Evolutionary conservation across 2,329 filamentous ascomycete genomes (phyloP).

Genomic region (Xylaria multiplex): DNA sequence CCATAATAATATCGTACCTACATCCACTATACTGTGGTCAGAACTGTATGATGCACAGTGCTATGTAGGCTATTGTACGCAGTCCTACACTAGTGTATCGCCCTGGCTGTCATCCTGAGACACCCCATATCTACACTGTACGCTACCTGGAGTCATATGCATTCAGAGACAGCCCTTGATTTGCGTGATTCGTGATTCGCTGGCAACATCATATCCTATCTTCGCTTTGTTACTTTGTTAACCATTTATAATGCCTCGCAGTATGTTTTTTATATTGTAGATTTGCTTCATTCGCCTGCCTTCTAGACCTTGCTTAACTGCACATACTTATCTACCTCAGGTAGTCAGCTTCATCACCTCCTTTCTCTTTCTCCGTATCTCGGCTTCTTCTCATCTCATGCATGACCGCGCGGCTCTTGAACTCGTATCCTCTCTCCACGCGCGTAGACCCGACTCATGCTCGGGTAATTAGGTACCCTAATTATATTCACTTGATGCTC

Average conservation of each 20-base stretch:
- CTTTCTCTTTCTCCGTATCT: slow-evolving; percentile 11
- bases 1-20: neutral
- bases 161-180: neutral
- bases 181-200: neutral
- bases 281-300: neutral
- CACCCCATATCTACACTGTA: slow-evolving; percentile 6
- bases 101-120: neutral
- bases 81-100: neutral
- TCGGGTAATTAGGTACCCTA: neutral
- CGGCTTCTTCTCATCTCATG: slow-evolving; percentile 4
- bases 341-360: slow-evolving; percentile 8
- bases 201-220: neutral
- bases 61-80: no score
- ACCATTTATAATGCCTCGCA: neutral
- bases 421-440: slow-evolving; percentile 16
- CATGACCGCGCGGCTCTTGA: neutral
- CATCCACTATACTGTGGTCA: no score
- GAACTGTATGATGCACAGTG: no score
- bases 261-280: slow-evolving; percentile 2
- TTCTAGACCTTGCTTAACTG: neutral
- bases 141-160: neutral
- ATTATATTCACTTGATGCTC: slow-evolving; percentile 18
- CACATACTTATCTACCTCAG: neutral
- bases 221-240: neutral
- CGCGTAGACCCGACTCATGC: neutral